phyloP scores from a whole-genome alignment of 2,329 filamentous ascomycete species.

The Ceratocystis huliohia region DNA sequence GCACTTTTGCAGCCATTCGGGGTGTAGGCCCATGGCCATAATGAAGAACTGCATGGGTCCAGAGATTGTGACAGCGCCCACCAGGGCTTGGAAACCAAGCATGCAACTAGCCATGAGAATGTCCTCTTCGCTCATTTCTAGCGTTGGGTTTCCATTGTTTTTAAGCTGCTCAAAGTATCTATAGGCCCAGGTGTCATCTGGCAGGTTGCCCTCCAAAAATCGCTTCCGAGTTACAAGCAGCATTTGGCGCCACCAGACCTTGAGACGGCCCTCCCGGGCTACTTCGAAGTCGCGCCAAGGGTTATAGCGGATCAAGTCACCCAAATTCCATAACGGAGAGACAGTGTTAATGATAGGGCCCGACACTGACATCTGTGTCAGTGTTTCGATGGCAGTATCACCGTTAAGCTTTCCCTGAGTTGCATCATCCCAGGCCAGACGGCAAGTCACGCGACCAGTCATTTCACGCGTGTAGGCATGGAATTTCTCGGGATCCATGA shows the following conservation, averaged over 20 bases:
- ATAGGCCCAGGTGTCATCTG: slow-evolving; percentile 36
- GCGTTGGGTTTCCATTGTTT: slow-evolving; percentile 30
- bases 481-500: slow-evolving; percentile 36
- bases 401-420: slow-evolving; percentile 35
- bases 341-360: slow-evolving; percentile 39
- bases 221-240: slow-evolving; percentile 33
- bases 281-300: slow-evolving; percentile 38
- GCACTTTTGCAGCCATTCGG: slow-evolving; percentile 39
- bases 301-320: slow-evolving; percentile 31
- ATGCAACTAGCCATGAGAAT: slow-evolving; percentile 39
- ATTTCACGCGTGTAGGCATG: slow-evolving; percentile 36
- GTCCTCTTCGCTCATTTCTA: slow-evolving; percentile 33
- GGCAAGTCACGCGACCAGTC: slow-evolving; percentile 39
- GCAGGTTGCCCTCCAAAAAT: slow-evolving; percentile 32
- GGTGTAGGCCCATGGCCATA: slow-evolving; percentile 41
- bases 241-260: slow-evolving; percentile 36
- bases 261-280: slow-evolving; percentile 33
- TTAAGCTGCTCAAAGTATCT: slow-evolving; percentile 37
- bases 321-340: slow-evolving; percentile 37
- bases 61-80: slow-evolving; percentile 38
- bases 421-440: slow-evolving; percentile 39
- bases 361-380: slow-evolving; percentile 41
- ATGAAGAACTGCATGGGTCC: slow-evolving; percentile 40
- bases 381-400: slow-evolving; percentile 35
- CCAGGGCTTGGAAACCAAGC: slow-evolving; percentile 40